Evolutionary conservation across 2,329 filamentous ascomycete genomes (phyloP), one percentile per base, ranked within the genome.

Genomic region (Colletotrichum godetiae): DNA sequence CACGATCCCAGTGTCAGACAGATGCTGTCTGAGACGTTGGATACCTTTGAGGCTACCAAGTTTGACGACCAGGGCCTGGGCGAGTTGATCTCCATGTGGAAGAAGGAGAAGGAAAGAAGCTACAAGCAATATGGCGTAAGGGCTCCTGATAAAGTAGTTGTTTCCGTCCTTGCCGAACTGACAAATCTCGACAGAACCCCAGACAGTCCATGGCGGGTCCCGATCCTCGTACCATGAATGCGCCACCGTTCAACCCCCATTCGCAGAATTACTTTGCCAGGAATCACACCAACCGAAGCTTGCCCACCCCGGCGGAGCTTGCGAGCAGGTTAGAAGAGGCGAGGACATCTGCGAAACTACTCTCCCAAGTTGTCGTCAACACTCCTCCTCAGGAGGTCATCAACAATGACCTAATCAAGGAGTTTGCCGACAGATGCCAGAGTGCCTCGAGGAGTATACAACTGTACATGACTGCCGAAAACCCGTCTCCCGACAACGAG

Each of bases 301-400:
- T 91, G 11, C 97, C 97, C 0, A 83, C 90, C 24, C 91, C 94
- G 0, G 86, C 90, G 13, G 96, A 98, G 84, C 88, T 99, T 15
- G 91, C 92, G 0, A 92, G 92, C 71, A 91, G 97, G 57, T 90
- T 99, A 52, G 94, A 98, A 81, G 97, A 99, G 85, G 95, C 96
- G 10, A 91, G 91, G 75, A 98, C 95, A 2, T 97, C 95, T 3
- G 95, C 96, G 7, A 96, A 95, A 81, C 90, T 99, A 5, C 90
- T 99, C n/a, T 90, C 94, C 65, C 96, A 99, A 82, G 92, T 98
- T 7, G 92, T 98, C 22, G 94, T 96, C 82, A 95, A 94, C 70
- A 98, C 95, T 0, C 91, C 95, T 0, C 88, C 93, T 0, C 84
- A 88, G 15, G 95, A 98, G 80, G 86, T 98, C 29, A 87, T 95